A percentile compares a stretch with the other conserved stretches of the same genome.
Conservation (phyloP, 2,329 filamentous ascomycete genomes). For the Tolypocladium sp. region DNA sequence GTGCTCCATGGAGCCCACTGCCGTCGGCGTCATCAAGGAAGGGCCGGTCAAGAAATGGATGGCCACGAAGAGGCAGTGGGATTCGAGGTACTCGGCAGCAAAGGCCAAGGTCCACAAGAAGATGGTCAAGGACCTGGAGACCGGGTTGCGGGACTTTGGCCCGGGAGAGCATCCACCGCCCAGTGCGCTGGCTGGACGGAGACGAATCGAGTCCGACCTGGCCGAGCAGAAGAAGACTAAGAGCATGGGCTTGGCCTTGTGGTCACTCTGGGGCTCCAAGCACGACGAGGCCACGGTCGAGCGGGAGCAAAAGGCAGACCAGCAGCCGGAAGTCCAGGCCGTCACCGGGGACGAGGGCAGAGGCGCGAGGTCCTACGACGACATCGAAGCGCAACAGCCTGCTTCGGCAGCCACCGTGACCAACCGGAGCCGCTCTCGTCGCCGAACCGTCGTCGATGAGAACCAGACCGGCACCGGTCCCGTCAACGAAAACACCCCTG, state of each 20-base stretch:
- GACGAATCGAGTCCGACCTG: slow-evolving; percentile 36
- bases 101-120: slow-evolving; percentile 66
- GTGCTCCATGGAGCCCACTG: slow-evolving; percentile 51
- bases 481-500: slow-evolving; percentile 29
- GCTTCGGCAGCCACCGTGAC: slow-evolving; percentile 9
- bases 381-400: slow-evolving; percentile 29
- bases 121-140: slow-evolving; percentile 61
- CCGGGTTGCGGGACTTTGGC: slow-evolving; percentile 62
- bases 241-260: slow-evolving; percentile 71
- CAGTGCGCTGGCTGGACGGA: slow-evolving; percentile 68
- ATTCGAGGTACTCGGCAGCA: slow-evolving; percentile 58
- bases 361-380: slow-evolving; percentile 30
- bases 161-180: slow-evolving; percentile 72
- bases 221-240: slow-evolving; percentile 44
- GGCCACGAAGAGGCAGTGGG: slow-evolving; percentile 61
- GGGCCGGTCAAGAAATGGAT: slow-evolving; percentile 80
- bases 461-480: slow-evolving; percentile 30
- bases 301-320: slow-evolving; percentile 43
- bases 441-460: slow-evolving; percentile 40
- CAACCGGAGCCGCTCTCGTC: slow-evolving; percentile 31
- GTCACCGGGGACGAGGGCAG: slow-evolving; percentile 31
- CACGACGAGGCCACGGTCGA: slow-evolving; percentile 71
- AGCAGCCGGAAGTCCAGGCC: slow-evolving; percentile 17
- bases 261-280: slow-evolving; percentile 81
- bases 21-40: slow-evolving; percentile 73